These are phyloP conservation scores for Hawksworthiomyces lignivorus DNA, from an alignment of 2,329 filamentous ascomycete genomes.

Conservation along the genomic window DNA sequence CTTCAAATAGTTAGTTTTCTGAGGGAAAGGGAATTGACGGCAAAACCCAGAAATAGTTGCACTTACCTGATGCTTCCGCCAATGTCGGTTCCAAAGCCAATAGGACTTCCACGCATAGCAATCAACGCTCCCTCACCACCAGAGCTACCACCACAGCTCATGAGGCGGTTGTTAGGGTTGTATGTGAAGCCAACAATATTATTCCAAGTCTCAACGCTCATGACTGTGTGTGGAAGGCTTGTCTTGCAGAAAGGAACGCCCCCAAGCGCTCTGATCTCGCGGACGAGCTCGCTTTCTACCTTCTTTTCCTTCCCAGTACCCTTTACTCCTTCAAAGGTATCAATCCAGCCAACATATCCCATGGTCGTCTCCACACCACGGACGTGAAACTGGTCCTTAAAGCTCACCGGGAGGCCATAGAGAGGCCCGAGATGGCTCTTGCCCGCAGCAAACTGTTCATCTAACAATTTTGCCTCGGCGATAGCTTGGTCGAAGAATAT, in stretches of 20 bases:
- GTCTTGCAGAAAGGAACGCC: conserved; percentile 24
- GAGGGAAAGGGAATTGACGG: too few species aligned
- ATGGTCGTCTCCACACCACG: conserved; percentile 31
- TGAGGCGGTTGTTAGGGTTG: conserved; percentile 27
- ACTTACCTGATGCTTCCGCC: conserved; percentile 14
- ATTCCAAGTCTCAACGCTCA: conserved; percentile 24
- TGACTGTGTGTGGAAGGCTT: conserved; percentile 21
- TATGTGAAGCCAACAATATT: conserved; percentile 27
- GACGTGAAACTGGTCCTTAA: conserved; percentile 41
- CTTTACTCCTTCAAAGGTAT: conserved; percentile 7
- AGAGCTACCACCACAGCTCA: conserved; percentile 28
- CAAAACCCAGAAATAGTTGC: too few species aligned
- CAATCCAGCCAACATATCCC: conserved; percentile 15
- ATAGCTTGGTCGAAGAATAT: conserved; percentile 28
- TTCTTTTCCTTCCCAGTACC: conserved; percentile 13
- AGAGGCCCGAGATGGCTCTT: conserved; percentile 27
- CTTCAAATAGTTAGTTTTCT: conserved; percentile 6
- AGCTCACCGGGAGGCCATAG: conserved; percentile 38
- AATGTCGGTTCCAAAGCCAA: conserved; percentile 31
- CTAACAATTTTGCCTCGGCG: conserved; percentile 23
- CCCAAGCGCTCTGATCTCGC: conserved; percentile 21
- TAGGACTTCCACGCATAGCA: conserved; percentile 23
- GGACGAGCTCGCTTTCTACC: conserved; percentile 21
- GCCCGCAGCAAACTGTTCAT: conserved; percentile 22
- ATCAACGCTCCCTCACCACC: conserved; percentile 30